Evolutionary conservation across 78 protist genomes (phyloP).

Genomic region (Dictyostelium purpureum): DNA sequence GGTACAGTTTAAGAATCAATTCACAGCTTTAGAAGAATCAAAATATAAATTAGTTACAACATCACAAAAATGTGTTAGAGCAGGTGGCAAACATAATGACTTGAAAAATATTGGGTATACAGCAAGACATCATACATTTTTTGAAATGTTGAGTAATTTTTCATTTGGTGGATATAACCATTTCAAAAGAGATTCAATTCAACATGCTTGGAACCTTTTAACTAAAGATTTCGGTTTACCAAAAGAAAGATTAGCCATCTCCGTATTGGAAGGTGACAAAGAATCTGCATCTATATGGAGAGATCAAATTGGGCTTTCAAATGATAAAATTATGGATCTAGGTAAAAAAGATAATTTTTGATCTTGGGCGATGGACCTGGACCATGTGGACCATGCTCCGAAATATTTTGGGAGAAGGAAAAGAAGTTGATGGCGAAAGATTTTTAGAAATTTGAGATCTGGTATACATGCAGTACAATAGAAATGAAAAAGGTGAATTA

Average conservation of each 20-base stretch:
- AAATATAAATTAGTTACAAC: conserved; percentile 12
- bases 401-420: conserved; percentile 81
- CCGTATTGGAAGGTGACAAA: conserved; percentile 79
- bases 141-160: conserved; percentile 91
- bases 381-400: conserved; percentile 93
- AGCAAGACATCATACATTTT: conserved; percentile 90
- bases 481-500: background rate
- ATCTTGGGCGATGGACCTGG: conserved; percentile 86
- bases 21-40: conserved; percentile 30
- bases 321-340: conserved; percentile 33
- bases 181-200: conserved; percentile 64
- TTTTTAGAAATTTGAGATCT: conserved; percentile 89
- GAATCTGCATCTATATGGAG: conserved; percentile 73
- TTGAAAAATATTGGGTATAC: conserved; percentile 87
- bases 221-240: conserved; percentile 69
- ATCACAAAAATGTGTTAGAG: conserved; percentile 80
- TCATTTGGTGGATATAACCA: conserved; percentile 75
- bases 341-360: conserved; percentile 85
- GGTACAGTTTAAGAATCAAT: conserved; percentile 61
- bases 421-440: conserved; percentile 72
- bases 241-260: conserved; percentile 24
- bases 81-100: conserved; percentile 89
- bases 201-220: conserved; percentile 83
- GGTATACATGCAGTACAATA: conserved; percentile 82
- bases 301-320: conserved; percentile 38